These are phyloP conservation scores for Moniliophthora roreri DNA, from an alignment of 1,284 basidiomycete genomes.

Conservation along the genomic window DNA sequence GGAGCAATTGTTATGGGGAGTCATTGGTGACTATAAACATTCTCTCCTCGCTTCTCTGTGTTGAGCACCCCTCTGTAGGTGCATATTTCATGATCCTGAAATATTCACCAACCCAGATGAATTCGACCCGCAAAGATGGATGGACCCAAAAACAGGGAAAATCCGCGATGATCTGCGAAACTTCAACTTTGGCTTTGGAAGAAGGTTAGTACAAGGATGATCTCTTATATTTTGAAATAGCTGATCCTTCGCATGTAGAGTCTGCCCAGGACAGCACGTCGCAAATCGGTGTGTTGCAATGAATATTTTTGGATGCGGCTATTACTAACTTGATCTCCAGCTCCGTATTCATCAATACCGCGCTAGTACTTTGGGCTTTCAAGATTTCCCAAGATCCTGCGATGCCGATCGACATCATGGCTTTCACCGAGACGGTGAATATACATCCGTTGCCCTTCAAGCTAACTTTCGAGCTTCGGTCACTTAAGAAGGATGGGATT, in stretches of 20 bases:
- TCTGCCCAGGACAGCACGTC: constrained; percentile 60
- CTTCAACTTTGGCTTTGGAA: constrained; percentile 61
- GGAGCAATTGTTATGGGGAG: constrained; percentile 58
- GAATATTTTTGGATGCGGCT: no score
- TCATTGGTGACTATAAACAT: constrained; percentile 44
- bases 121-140: constrained; percentile 60
- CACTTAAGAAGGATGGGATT: no score
- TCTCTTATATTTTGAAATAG: neutral
- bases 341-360: constrained; percentile 58
- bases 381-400: constrained; percentile 42
- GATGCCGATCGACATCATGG: constrained; percentile 52
- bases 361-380: constrained; percentile 60
- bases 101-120: constrained; percentile 57
- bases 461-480: constrained; percentile 48
- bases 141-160: constrained; percentile 44
- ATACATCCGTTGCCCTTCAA: constrained; percentile 56
- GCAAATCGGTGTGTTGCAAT: constrained; percentile 51
- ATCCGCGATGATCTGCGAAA: constrained; percentile 46
- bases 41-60: neutral
- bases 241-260: constrained; percentile 26
- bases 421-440: constrained; percentile 56
- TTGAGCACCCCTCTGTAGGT: constrained; percentile 27
- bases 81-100: constrained; percentile 52
- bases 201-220: constrained; percentile 46
- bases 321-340: constrained; percentile 24